Conservation (phyloP, 2,329 filamentous ascomycete species). For the Colletotrichum spinosum region DNA sequence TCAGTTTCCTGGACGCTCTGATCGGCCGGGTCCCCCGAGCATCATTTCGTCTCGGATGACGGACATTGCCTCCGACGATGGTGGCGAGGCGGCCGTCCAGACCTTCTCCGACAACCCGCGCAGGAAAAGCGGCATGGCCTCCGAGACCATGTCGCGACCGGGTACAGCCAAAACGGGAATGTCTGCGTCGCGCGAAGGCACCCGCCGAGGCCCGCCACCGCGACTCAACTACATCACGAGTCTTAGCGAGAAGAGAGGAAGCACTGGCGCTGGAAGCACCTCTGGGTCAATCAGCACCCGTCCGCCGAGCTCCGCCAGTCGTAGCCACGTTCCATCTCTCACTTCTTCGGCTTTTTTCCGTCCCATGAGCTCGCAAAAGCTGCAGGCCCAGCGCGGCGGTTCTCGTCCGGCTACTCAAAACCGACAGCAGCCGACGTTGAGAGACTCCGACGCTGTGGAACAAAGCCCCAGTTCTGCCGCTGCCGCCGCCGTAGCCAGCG, state of each 20-base stretch:
- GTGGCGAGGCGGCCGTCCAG: conserved; percentile 53
- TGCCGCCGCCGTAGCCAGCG: conserved; percentile 49
- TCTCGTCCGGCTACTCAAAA: conserved; percentile 57
- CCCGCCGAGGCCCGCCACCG: conserved; percentile 62
- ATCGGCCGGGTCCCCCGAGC: conserved; percentile 66
- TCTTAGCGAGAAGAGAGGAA: conserved; percentile 58
- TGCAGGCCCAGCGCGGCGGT: conserved; percentile 86
- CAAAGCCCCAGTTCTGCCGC: conserved; percentile 50
- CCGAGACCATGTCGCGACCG: conserved; percentile 62
- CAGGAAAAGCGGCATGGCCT: conserved; percentile 42
- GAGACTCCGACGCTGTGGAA: conserved; percentile 46
- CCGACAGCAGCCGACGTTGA: conserved; percentile 42
- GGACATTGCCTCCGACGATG: conserved; percentile 70
- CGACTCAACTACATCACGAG: conserved; percentile 60
- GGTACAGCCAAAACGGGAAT: conserved; percentile 65
- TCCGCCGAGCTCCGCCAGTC: conserved; percentile 72
- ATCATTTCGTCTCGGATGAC: conserved; percentile 81
- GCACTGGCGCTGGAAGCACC: conserved; percentile 51
- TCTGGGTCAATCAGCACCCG: conserved; percentile 49
- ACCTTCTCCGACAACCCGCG: conserved; percentile 44
- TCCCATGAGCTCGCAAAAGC: conserved; percentile 94
- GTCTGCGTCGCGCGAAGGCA: conserved; percentile 34
- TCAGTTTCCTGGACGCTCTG: conserved; percentile 52
- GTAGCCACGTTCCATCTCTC: conserved; percentile 90
- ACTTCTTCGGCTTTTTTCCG: conserved; percentile 93